Base-by-base conservation (phyloP, 441 rosid species). In the Arabidopsis hybrid region DNA sequence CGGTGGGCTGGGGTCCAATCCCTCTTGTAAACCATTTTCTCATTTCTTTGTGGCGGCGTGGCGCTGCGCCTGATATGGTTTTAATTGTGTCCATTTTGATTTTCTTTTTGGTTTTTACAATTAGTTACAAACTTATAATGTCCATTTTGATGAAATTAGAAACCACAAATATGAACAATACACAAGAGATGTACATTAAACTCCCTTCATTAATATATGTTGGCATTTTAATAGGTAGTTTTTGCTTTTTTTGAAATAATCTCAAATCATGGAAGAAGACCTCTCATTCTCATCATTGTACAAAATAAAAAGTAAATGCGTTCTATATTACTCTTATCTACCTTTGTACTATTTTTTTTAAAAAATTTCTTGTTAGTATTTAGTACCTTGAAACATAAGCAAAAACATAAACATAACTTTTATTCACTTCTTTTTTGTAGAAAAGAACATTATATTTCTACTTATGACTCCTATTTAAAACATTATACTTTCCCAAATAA, bases 1-100 rank as follows among this genome's bases (percentile, higher is more conserved):
- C 52, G 35, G 60, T 57, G 47, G 7, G 13, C 16, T 47, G 59
- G 72, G 67, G 78, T 60, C 73, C 78, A 40, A 59, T 29, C 14
- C 10, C 3, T 55, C 65, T 13, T 65, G 3, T 7, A 57, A 58
- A 36, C 46, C 29, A 14, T 29, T 26, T 26, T 12, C 0, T 2
- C 8, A 17, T 57, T 73, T 58, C 78, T 65, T 46, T 13, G 59
- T 46, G 65, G 55, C 70, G 63, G 69, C 69, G 63, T 43, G 63
- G 35, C 49, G 64, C 49, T 38, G 67, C 49, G 55, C 69, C 35
- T 51, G 13, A 45, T 46, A 26, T 53, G 16, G 8, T 46, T 73
- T 43, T 11, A 14, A 21, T 64, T 47, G 16, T 47, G 17, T 65
- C 12, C 39, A 55, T 11, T 46, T 36, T 10, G 29, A 26, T 26